phyloP scores from a whole-genome alignment of 805 yeast genomes.

The Saccharomycopsis olivae region DNA sequence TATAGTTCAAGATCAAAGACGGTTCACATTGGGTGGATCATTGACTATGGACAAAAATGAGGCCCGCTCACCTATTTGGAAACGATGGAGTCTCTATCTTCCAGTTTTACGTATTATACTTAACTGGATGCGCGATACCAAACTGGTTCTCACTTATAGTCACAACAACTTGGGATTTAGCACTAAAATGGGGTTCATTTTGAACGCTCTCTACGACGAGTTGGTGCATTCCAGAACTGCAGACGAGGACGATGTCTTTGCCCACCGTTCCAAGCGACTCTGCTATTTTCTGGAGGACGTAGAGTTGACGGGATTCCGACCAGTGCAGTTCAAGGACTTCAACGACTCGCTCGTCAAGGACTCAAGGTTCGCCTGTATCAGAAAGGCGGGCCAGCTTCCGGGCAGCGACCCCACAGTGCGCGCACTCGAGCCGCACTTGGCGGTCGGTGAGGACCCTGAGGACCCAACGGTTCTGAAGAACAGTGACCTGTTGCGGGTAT shows the following conservation, averaged over 20 bases:
- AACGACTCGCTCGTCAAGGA: slow-evolving; percentile 39
- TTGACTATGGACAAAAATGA: not conserved
- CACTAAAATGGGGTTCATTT: slow-evolving; percentile 23
- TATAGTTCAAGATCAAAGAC: slow-evolving; percentile 18
- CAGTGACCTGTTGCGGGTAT: slow-evolving; percentile 6
- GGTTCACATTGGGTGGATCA: not conserved
- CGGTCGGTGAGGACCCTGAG: not conserved
- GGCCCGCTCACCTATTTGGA: not conserved
- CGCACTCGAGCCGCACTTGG: not conserved
- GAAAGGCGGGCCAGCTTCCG: slow-evolving; percentile 27
- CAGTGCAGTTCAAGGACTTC: slow-evolving; percentile 51
- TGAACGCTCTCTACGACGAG: slow-evolving; percentile 23
- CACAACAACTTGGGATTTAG: slow-evolving; percentile 26
- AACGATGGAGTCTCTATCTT: slow-evolving; percentile 20
- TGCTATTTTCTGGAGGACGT: slow-evolving; percentile 60
- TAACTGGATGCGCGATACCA: slow-evolving; percentile 48
- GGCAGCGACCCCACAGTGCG: slow-evolving; percentile 4
- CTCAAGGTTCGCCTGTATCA: slow-evolving; percentile 23
- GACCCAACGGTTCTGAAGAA: slow-evolving; percentile 3
- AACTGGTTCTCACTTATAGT: slow-evolving; percentile 29
- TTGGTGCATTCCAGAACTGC: not conserved
- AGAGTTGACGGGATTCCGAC: slow-evolving; percentile 45
- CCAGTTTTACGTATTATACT: slow-evolving; percentile 39
- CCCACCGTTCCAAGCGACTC: slow-evolving; percentile 34
- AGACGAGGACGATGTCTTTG: slow-evolving; percentile 12